These are phyloP conservation scores for Podaxis sp. DNA, from an alignment of 768 basidiomycete genomes.

Conservation along the genomic window DNA sequence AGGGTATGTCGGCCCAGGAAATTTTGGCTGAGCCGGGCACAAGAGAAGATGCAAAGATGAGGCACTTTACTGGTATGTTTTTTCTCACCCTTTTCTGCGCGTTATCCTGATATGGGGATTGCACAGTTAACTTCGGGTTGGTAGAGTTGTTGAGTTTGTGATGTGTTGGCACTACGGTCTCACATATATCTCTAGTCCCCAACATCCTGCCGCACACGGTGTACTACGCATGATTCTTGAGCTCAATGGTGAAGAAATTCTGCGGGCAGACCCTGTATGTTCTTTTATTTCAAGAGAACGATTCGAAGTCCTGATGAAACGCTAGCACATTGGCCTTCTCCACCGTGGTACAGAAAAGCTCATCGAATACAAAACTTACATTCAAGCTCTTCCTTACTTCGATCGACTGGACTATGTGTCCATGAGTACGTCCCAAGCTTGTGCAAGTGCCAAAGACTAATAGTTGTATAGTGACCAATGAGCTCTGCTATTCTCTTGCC, in stretches of 20 bases:
- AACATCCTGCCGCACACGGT: conserved; percentile 98
- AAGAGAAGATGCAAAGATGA: conserved; percentile 74
- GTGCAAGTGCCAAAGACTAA: neutral
- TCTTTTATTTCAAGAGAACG: neutral
- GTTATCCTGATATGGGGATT: neutral
- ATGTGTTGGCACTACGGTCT: neutral
- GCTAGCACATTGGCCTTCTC: conserved; percentile 88
- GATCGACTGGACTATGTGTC: conserved; percentile 99
- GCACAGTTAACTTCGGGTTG: conserved; percentile 90
- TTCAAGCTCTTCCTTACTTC: conserved; percentile 97
- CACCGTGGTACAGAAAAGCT: conserved; percentile 98
- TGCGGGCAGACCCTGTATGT: conserved; percentile 80
- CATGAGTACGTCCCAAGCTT: conserved; percentile 72
- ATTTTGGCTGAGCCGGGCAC: conserved; percentile 76
- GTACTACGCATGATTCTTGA: conserved; percentile 97
- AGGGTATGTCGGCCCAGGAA: conserved; percentile 74
- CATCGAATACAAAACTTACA: conserved; percentile 98
- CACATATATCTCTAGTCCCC: conserved; percentile 57
- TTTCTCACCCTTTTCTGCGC: neutral
- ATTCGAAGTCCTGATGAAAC: conserved; percentile 12
- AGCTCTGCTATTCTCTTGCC: conserved; percentile 94
- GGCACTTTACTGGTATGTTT: conserved; percentile 87
- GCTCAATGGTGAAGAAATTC: conserved; percentile 94
- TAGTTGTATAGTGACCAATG: conserved; percentile 86
- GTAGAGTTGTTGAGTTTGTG: conserved; percentile 26